Percentiles rank a stretch among this genome's conserved stretches.
phyloP scores from a whole-genome alignment of 2,329 filamentous ascomycete genomes.

The Neophaeococcomyces mojaviensis region DNA sequence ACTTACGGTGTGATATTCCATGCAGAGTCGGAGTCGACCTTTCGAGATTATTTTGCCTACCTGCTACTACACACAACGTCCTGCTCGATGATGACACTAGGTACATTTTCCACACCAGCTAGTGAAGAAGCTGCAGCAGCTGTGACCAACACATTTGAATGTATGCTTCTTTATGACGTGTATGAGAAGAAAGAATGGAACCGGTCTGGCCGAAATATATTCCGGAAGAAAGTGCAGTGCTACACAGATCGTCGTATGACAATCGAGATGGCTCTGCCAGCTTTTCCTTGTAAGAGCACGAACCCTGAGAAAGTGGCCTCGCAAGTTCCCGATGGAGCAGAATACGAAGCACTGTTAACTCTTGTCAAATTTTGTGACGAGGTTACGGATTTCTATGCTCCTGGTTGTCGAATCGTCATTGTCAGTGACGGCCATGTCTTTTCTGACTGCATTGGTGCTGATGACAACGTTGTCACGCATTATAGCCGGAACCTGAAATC shows the following conservation, averaged over 20 bases:
- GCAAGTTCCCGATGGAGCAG: constrained; percentile 29
- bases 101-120: no score
- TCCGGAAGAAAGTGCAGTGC: background rate
- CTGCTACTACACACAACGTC: no score
- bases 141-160: background rate
- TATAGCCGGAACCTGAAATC: constrained; percentile 33
- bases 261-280: constrained; percentile 29
- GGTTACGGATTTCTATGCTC: constrained; percentile 27
- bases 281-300: constrained; percentile 37
- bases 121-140: background rate
- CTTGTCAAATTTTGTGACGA: constrained; percentile 26
- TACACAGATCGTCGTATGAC: constrained; percentile 18
- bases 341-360: constrained; percentile 28
- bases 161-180: background rate
- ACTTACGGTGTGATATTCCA: no score
- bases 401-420: constrained; percentile 31
- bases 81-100: no score
- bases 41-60: no score
- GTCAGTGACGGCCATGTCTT: constrained; percentile 38
- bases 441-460: constrained; percentile 40
- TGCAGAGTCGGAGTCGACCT: no score
- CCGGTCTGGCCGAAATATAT: background rate
- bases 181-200: background rate
- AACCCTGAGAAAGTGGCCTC: constrained; percentile 30
- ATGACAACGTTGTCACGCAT: constrained; percentile 35